Base-by-base conservation (phyloP, 352 stramenopile genomes). In the Phytophthora constricta region DNA sequence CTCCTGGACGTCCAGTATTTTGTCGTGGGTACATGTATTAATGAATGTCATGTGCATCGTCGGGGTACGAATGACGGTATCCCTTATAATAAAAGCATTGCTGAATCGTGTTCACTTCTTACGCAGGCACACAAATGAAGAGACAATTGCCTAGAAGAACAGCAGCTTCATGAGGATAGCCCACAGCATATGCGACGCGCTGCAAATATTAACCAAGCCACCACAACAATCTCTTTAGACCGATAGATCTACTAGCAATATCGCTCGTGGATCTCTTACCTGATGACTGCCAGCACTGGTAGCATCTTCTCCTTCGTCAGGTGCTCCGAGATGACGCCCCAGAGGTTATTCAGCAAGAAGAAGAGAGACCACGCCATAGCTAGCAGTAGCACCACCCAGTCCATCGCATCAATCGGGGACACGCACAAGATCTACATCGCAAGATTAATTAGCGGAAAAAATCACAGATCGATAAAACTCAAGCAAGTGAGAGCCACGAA, bases 261-360 rank as follows among this genome's bases (percentile, higher is more conserved):
- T 23, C 16, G 5, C 22, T n/a, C n/a, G n/a, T n/a, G n/a, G n/a
- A n/a, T n/a, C 5, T 61, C 69, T 42, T 75, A 96, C 88, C 85
- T 87, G 62, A 96, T 91, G 50, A 96, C 77, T 22, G 83, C 82
- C 10, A 96, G 70, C 45, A 96, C 66, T 19, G 88, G 87, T 16
- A 96, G 68, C 83, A 95, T 92, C 58, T 96, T 96, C 53, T 96
- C 88, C 62, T 96, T 94, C 28, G 86, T 86, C 50, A 93, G 52
- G 56, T 93, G 85, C 50, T 94, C 85, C 17, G 82, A 79, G 34
- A 94, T 92, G 41, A 89, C 70, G 52, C 74, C 62, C 82, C 84
- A 93, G 23, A 96, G 58, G 70, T 95, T 96, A 56, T 65, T 88
- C 19, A 96, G 47, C 41, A 96, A 61, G 54, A 96, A 96, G 55